These are phyloP conservation scores for Aspergillus nidulans DNA, from an alignment of 495 filamentous ascomycete genomes.

Conservation along the genomic window DNA sequence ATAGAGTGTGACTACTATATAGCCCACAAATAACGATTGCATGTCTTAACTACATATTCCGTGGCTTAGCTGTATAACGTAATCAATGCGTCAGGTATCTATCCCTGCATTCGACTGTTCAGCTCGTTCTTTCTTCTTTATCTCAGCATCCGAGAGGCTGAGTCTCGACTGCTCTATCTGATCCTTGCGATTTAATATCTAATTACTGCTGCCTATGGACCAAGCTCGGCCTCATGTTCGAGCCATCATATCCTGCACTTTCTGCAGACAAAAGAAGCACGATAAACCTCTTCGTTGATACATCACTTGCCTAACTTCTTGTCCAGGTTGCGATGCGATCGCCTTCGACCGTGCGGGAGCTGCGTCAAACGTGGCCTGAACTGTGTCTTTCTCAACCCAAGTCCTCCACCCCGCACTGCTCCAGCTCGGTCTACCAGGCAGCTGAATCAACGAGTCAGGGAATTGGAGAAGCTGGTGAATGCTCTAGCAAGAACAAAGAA, in stretches of 20 bases:
- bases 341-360: constrained; percentile 5
- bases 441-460: not conserved
- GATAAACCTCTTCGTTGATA: not conserved
- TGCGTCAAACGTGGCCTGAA: constrained; percentile 2
- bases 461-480: constrained; percentile 6
- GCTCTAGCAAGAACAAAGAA: not conserved
- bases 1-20: not conserved
- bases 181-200: not conserved
- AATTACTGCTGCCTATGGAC: not conserved
- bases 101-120: not conserved
- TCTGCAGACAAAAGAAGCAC: constrained; percentile 9
- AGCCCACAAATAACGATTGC: not conserved
- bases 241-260: constrained; percentile 5
- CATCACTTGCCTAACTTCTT: not conserved
- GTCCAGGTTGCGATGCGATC: constrained; percentile 3
- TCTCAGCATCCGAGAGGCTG: not conserved
- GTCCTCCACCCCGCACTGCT: not conserved
- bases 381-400: not conserved
- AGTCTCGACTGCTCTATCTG: not conserved
- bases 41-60: not conserved
- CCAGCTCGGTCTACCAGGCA: constrained; percentile 2
- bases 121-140: not conserved
- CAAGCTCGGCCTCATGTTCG: not conserved
- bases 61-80: not conserved
- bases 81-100: not conserved